These are phyloP conservation scores for Heliophila coronopifolia DNA, from an alignment of 441 rosid species.

Conservation along the genomic window DNA sequence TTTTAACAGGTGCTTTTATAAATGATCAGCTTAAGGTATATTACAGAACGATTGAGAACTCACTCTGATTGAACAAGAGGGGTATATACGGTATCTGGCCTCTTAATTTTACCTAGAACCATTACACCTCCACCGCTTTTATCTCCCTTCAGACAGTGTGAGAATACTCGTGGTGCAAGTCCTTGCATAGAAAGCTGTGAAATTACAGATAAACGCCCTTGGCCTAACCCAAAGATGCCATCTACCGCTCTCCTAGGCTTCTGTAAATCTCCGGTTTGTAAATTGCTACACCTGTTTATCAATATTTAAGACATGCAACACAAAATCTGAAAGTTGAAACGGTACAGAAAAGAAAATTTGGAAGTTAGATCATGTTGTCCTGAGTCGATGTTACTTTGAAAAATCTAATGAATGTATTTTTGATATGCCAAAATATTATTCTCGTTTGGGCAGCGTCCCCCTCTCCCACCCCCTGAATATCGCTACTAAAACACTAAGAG, in stretches of 20 bases:
- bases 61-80: slow-evolving; percentile 73
- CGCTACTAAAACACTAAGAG: not conserved
- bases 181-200: slow-evolving; percentile 73
- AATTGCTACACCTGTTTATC: slow-evolving; percentile 58
- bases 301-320: slow-evolving; percentile 15
- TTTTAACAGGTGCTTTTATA: not conserved
- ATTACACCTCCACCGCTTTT: slow-evolving; percentile 63
- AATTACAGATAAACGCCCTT: slow-evolving; percentile 54
- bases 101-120: slow-evolving; percentile 75
- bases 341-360: not conserved
- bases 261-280: slow-evolving; percentile 54
- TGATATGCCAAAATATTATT: not conserved
- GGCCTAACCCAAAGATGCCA: slow-evolving; percentile 84
- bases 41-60: slow-evolving; percentile 24
- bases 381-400: not conserved
- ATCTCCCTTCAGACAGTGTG: slow-evolving; percentile 75
- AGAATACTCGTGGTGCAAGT: slow-evolving; percentile 58
- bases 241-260: slow-evolving; percentile 70
- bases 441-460: not conserved
- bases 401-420: slow-evolving; percentile 10
- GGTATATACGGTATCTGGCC: slow-evolving; percentile 67
- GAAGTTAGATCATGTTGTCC: not conserved
- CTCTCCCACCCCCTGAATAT: too few relatives aligned
- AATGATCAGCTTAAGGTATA: not conserved
- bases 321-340: slow-evolving; percentile 11